Conservation (phyloP, 2,329 filamentous ascomycete genomes). For the Aspergillus sp. region DNA sequence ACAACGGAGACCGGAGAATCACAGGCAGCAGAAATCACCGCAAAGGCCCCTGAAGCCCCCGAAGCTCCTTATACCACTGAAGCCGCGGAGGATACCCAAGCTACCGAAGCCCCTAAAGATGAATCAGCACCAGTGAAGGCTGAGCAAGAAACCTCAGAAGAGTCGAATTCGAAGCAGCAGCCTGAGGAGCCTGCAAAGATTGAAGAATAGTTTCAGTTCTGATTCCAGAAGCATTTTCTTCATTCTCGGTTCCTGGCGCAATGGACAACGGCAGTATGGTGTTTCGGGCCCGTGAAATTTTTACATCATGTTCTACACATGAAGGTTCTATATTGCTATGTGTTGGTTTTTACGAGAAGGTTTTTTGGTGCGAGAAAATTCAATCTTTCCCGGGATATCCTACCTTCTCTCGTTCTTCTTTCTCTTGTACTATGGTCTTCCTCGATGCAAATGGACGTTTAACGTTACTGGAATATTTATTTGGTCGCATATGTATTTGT, state of each 20-base stretch:
- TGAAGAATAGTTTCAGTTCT: constrained; percentile 16
- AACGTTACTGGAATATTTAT: too few species aligned
- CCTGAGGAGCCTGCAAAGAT: constrained; percentile 28
- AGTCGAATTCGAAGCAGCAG: constrained; percentile 19
- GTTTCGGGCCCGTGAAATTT: constrained; percentile 22
- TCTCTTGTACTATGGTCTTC: constrained; percentile 1
- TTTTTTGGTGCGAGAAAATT: constrained; percentile 1
- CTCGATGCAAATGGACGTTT: too few species aligned
- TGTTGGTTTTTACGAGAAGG: constrained; percentile 3
- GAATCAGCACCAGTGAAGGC: constrained; percentile 9
- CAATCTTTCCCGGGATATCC: constrained; percentile 2
- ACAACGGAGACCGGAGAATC: constrained; percentile 6
- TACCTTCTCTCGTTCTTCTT: constrained; percentile 5
- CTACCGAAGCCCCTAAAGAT: constrained; percentile 5
- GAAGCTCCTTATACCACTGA: constrained; percentile 12
- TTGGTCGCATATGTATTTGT: too few species aligned
- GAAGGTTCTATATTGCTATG: constrained; percentile 6
- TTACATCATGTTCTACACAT: constrained; percentile 9
- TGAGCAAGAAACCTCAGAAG: constrained; percentile 21
- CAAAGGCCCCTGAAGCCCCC: not conserved
- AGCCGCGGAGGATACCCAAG: constrained; percentile 4
- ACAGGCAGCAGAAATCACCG: too few species aligned
- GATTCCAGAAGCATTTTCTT: constrained; percentile 9
- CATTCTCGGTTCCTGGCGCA: constrained; percentile 29
- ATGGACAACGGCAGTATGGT: constrained; percentile 31